Percentiles rank a stretch among this genome's conserved stretches.
Conservation (phyloP, 1,139 yeast species). For the Hanseniaspora gamundiae region DNA sequence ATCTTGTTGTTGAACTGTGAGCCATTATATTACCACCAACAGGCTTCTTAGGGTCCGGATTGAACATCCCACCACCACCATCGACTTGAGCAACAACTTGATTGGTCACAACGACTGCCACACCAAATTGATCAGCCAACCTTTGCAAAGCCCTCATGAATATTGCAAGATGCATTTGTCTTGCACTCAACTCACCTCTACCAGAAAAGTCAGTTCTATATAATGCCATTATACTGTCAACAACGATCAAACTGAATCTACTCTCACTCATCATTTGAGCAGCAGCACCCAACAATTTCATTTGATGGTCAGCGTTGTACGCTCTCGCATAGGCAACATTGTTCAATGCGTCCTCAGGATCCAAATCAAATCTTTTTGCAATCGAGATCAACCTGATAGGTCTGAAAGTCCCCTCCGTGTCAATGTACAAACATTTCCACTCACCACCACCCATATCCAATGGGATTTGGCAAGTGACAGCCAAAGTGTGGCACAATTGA, state of each 20-base stretch:
- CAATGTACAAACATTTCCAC: slow-evolving; percentile 92
- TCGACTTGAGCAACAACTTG: slow-evolving; percentile 98
- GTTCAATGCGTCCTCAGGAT: slow-evolving; percentile 89
- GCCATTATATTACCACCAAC: slow-evolving; percentile 98
- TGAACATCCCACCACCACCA: slow-evolving; percentile 65
- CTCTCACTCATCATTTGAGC: slow-evolving; percentile 96
- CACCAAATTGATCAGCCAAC: slow-evolving; percentile 94
- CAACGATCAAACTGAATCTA: slow-evolving; percentile 68
- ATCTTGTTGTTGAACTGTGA: slow-evolving; percentile 54
- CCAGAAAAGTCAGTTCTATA: slow-evolving; percentile 94
- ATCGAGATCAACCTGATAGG: slow-evolving; percentile 84
- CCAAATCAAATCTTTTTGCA: slow-evolving; percentile 83
- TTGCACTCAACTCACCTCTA: slow-evolving; percentile 88
- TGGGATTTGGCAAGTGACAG: slow-evolving; percentile 94
- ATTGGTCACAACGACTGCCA: slow-evolving; percentile 95
- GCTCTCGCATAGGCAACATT: slow-evolving; percentile 98
- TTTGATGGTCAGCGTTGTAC: slow-evolving; percentile 92
- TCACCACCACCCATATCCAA: slow-evolving; percentile 99
- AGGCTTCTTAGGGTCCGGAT: slow-evolving; percentile 98
- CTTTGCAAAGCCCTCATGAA: slow-evolving; percentile 85
- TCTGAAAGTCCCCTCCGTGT: slow-evolving; percentile 94
- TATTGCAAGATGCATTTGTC: slow-evolving; percentile 90
- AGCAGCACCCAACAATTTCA: slow-evolving; percentile 76
- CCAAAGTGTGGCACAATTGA: slow-evolving; percentile 90
- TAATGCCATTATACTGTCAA: slow-evolving; percentile 92